Evolutionary conservation across 176 grass and related monocot genomes (phyloP).

Genomic region (Lolium perenne): DNA sequence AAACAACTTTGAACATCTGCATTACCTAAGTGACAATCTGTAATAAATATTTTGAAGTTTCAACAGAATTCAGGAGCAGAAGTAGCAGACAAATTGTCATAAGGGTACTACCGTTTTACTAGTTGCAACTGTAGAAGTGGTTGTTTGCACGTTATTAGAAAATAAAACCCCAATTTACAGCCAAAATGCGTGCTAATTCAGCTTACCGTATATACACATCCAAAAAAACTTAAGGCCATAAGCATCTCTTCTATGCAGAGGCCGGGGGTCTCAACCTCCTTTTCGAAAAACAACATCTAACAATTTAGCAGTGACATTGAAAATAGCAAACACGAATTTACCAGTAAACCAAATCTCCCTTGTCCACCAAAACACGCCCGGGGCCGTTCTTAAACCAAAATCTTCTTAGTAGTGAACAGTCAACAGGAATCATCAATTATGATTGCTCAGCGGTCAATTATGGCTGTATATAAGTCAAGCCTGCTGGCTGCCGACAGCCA

Average conservation of each 20-base stretch:
- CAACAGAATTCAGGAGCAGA: not conserved
- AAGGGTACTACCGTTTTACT: not conserved
- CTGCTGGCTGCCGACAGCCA: not conserved
- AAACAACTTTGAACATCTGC: not conserved
- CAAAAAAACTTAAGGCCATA: too few species aligned
- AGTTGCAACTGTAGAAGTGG: not conserved
- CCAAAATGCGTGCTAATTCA: constrained; percentile 32
- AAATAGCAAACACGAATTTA: constrained; percentile 29
- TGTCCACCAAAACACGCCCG: not conserved
- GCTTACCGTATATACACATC: not conserved
- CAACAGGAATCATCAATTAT: not conserved
- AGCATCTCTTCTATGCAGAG: too few species aligned
- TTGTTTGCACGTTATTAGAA: not conserved
- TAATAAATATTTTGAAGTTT: not conserved
- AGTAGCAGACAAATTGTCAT: not conserved
- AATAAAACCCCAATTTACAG: not conserved
- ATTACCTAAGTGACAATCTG: not conserved
- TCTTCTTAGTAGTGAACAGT: constrained; percentile 33
- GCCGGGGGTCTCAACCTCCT: too few species aligned
- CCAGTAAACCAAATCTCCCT: not conserved
- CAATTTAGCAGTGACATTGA: constrained; percentile 19
- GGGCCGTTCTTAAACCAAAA: not conserved
- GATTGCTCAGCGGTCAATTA: not conserved
- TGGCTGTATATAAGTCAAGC: constrained; percentile 17
- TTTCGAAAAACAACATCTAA: too few species aligned